Evolutionary conservation across 805 yeast species (phyloP).

Genomic region (Ogataea thermomethanolica): DNA sequence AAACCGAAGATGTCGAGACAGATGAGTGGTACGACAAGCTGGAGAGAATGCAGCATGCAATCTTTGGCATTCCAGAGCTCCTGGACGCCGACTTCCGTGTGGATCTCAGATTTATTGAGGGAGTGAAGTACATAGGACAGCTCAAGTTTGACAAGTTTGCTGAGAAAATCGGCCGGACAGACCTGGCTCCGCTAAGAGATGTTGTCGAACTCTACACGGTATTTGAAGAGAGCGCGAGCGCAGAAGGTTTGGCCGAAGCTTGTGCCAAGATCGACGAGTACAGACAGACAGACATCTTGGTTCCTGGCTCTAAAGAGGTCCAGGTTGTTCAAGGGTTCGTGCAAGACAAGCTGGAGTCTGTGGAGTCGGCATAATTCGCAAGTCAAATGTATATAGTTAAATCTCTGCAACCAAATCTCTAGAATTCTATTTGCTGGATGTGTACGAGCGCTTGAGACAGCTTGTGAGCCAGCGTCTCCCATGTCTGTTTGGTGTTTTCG

Average conservation of each 20-base stretch:
- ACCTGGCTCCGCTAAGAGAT: constrained; percentile 42
- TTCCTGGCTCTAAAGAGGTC: constrained; percentile 35
- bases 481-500: constrained; percentile 19
- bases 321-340: constrained; percentile 35
- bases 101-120: constrained; percentile 58
- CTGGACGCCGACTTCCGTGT: constrained; percentile 55
- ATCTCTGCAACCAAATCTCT: background rate
- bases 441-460: constrained; percentile 14
- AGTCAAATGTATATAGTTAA: constrained; percentile 11
- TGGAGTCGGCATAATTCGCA: background rate
- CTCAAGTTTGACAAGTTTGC: constrained; percentile 57
- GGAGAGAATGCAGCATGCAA: constrained; percentile 73
- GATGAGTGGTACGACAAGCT: constrained; percentile 63
- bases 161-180: constrained; percentile 33
- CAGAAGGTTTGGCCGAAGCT: constrained; percentile 34
- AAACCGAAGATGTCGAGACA: constrained; percentile 50
- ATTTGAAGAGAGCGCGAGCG: constrained; percentile 36
- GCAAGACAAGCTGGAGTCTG: constrained; percentile 27
- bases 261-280: constrained; percentile 34
- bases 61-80: constrained; percentile 80
- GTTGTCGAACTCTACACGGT: constrained; percentile 35
- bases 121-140: constrained; percentile 65
- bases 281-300: constrained; percentile 30
- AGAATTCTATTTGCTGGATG: constrained; percentile 3
- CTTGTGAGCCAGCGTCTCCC: constrained; percentile 24